Conservation (phyloP, 108 stramenopile species). For the Poteriospumella lacustris region DNA sequence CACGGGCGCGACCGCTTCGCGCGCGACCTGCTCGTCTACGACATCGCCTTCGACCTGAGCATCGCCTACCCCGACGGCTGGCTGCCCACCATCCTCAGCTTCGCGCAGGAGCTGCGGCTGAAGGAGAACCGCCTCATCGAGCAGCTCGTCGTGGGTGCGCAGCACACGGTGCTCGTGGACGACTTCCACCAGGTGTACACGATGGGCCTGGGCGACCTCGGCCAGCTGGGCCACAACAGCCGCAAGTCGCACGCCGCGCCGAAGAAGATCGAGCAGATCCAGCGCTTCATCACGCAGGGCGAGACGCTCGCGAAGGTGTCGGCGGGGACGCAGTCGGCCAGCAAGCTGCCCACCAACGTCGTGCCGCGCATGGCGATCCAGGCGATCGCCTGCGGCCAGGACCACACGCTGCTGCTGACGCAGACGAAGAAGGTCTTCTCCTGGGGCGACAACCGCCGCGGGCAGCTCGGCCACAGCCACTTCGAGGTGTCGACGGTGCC, state of each 20-base stretch:
- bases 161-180: constrained; percentile 16
- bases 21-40: constrained; percentile 1
- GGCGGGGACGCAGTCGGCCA: too few species aligned
- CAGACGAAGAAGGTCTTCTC: background rate
- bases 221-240: constrained; percentile 16
- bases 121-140: background rate
- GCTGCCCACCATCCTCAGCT: background rate
- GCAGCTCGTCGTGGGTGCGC: background rate
- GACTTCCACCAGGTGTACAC: background rate
- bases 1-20: background rate
- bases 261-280: background rate
- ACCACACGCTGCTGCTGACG: constrained; percentile 15
- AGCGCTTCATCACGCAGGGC: too few species aligned
- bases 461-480: constrained; percentile 23
- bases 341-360: too few species aligned
- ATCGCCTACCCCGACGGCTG: constrained; percentile 17
- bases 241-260: background rate
- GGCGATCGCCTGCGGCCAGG: background rate
- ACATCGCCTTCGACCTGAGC: constrained; percentile 2
- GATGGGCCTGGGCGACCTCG: constrained; percentile 8
- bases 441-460: constrained; percentile 27
- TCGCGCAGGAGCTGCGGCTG: background rate
- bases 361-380: background rate
- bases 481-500: background rate
- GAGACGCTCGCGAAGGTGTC: too few species aligned